Evolutionary conservation across 139 green algal genomes (phyloP).

Genomic region (Chlorokybus atmophyticus): DNA sequence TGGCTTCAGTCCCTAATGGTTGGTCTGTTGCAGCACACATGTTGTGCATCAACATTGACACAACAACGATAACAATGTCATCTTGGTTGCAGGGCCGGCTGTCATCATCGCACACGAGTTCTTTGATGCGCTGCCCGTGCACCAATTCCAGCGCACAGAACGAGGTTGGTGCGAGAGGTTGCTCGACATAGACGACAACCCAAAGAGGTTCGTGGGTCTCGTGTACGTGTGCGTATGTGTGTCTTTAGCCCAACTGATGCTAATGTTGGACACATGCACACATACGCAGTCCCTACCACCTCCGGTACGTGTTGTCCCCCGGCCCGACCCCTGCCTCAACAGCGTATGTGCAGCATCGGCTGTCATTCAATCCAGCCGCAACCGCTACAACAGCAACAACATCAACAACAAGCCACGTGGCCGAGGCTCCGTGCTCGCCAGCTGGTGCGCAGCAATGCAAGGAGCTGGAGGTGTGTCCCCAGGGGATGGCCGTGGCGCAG

Average conservation of each 20-base stretch:
- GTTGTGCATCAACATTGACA: not conserved
- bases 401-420: no score
- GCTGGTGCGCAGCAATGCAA: no score
- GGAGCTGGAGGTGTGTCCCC: constrained; percentile 29
- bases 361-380: no score
- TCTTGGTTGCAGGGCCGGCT: constrained; percentile 30
- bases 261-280: not conserved
- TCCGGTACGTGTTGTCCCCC: constrained; percentile 70
- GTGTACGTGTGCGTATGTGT: not conserved
- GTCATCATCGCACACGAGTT: constrained; percentile 92
- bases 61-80: not conserved
- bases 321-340: constrained; percentile 40
- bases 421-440: no score
- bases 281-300: constrained; percentile 21
- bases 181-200: constrained; percentile 48
- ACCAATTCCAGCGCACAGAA: constrained; percentile 65
- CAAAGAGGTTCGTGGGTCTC: not conserved
- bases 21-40: no score
- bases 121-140: constrained; percentile 88
- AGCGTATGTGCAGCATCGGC: constrained; percentile 52
- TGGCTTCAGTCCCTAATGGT: no score
- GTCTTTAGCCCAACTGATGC: constrained; percentile 1
- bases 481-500: constrained; percentile 51
- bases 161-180: constrained; percentile 66
- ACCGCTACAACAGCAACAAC: no score